Conservation (phyloP, 1,284 basidiomycete genomes). For the Schizophyllum amplum region DNA sequence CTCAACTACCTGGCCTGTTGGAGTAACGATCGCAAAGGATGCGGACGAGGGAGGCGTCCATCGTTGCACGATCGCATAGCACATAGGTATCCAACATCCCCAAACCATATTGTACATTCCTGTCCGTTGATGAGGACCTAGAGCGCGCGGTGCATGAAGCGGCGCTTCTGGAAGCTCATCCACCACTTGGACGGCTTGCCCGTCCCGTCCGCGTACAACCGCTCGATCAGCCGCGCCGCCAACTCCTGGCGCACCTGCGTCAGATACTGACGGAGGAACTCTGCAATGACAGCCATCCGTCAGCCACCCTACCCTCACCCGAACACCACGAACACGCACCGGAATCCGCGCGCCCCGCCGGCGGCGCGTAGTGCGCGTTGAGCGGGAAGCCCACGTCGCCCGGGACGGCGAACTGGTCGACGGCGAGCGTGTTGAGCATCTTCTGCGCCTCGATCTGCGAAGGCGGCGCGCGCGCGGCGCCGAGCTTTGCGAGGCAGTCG, state of each 20-base stretch:
- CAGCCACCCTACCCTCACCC: not conserved
- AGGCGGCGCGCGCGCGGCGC: conserved; percentile 55
- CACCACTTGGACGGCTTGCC: conserved; percentile 99
- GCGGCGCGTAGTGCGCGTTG: conserved; percentile 86
- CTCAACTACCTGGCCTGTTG: not conserved
- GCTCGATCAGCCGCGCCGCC: conserved; percentile 78
- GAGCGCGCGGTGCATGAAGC: conserved; percentile 68
- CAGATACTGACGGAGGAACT: conserved; percentile 86
- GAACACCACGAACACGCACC: conserved; percentile 44
- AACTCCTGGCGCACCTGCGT: conserved; percentile 91
- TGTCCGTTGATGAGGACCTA: not conserved
- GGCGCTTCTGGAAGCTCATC: conserved; percentile 98
- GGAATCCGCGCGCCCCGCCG: conserved; percentile 71
- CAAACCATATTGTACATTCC: not conserved
- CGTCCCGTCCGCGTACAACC: conserved; percentile 80
- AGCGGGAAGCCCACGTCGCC: conserved; percentile 95
- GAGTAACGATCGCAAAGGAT: too few species aligned
- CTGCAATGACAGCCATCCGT: conserved; percentile 29
- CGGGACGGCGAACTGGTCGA: conserved; percentile 90
- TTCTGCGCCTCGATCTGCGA: conserved; percentile 79
- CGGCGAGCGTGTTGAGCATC: conserved; percentile 81
- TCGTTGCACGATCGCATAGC: not conserved
- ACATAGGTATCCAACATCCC: not conserved
- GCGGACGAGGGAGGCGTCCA: too few species aligned
- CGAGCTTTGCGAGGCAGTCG: conserved; percentile 91